These are phyloP conservation scores for Coniochaeta pulveracea DNA, from an alignment of 2,329 filamentous ascomycete genomes.

Conservation along the genomic window DNA sequence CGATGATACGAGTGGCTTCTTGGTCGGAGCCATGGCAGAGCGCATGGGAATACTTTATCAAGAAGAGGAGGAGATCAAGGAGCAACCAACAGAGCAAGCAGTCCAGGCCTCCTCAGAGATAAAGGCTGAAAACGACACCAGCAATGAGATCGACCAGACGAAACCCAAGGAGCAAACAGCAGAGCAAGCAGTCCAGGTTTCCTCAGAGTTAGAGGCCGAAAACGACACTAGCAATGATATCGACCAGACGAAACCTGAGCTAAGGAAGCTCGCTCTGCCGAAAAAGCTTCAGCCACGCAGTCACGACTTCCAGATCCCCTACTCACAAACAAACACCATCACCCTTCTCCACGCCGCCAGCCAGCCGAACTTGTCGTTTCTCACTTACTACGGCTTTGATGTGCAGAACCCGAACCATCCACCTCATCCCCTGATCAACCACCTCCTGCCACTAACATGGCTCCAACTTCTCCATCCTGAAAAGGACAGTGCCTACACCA, in stretches of 20 bases:
- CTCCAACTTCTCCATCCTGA: slow-evolving; percentile 75
- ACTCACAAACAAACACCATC: slow-evolving; percentile 60
- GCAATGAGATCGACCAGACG: background rate
- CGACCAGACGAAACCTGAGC: background rate
- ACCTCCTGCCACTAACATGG: slow-evolving; percentile 82
- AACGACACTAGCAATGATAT: background rate
- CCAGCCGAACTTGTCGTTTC: slow-evolving; percentile 76
- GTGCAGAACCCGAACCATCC: slow-evolving; percentile 49
- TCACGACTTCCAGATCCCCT: slow-evolving; percentile 51
- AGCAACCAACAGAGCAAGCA: slow-evolving; percentile 7
- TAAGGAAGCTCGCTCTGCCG: too few relatives aligned
- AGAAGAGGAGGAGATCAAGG: slow-evolving; percentile 17
- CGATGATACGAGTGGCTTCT: slow-evolving; percentile 75
- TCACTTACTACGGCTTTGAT: slow-evolving; percentile 87
- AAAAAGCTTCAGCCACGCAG: slow-evolving; percentile 13
- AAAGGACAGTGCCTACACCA: slow-evolving; percentile 61
- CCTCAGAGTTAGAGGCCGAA: background rate
- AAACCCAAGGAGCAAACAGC: background rate
- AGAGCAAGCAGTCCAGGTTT: background rate
- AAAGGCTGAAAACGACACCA: slow-evolving; percentile 3
- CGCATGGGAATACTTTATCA: slow-evolving; percentile 70
- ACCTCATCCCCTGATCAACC: slow-evolving; percentile 68
- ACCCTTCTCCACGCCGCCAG: slow-evolving; percentile 73
- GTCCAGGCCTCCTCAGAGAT: slow-evolving; percentile 5
- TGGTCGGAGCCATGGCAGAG: slow-evolving; percentile 78